Evolutionary conservation across 139 green algal species (phyloP).

Genomic region (Coelastrella sp.): DNA sequence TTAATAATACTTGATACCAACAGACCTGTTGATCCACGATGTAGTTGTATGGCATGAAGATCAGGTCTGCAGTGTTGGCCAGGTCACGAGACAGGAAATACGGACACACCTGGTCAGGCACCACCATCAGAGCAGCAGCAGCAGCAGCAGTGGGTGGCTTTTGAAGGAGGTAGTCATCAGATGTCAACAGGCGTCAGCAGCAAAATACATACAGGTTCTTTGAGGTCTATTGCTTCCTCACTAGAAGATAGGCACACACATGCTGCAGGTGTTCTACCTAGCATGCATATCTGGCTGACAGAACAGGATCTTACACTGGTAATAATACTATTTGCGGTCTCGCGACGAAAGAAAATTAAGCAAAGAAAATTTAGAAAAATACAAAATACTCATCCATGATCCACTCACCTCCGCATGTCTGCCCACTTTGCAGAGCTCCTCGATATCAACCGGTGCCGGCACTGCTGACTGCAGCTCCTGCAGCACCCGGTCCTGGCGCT

Average conservation of each 20-base stretch:
- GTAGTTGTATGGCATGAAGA: slow-evolving; percentile 99
- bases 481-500: slow-evolving; percentile 29
- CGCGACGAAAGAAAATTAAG: too few species aligned
- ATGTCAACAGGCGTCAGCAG: too few species aligned
- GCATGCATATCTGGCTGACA: too few species aligned
- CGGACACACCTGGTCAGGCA: slow-evolving; percentile 68
- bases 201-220: too few species aligned
- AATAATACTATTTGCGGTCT: too few species aligned
- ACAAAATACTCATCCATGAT: not conserved
- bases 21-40: slow-evolving; percentile 68
- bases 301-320: too few species aligned
- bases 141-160: not conserved
- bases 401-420: slow-evolving; percentile 23
- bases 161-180: not conserved
- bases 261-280: too few species aligned
- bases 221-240: not conserved
- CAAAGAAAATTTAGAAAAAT: too few species aligned
- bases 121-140: not conserved
- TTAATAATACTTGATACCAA: not conserved
- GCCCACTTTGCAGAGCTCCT: slow-evolving; percentile 87
- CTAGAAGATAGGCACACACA: too few species aligned
- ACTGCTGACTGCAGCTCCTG: slow-evolving; percentile 28
- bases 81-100: slow-evolving; percentile 79
- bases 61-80: slow-evolving; percentile 76
- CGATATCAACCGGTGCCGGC: slow-evolving; percentile 81